These are phyloP conservation scores for Ephemerocybe angulata DNA, from an alignment of 768 basidiomycete species.

Conservation along the genomic window DNA sequence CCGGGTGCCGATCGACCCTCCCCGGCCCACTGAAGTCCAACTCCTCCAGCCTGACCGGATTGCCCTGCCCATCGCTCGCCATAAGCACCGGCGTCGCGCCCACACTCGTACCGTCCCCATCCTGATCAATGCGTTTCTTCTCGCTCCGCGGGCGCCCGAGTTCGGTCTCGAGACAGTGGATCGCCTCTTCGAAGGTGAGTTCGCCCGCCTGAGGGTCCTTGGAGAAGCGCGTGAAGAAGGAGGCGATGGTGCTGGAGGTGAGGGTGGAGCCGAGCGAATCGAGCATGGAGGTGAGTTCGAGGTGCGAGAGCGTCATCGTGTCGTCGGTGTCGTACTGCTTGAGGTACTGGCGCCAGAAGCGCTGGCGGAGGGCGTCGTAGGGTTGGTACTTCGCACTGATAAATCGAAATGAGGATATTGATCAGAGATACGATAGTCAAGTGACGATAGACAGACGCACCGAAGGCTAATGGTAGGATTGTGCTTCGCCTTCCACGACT, in stretches of 20 bases:
- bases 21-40: constrained; percentile 60
- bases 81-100: constrained; percentile 51
- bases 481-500: constrained; percentile 69
- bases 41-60: constrained; percentile 37
- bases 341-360: constrained; percentile 87
- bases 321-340: constrained; percentile 90
- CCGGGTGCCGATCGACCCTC: constrained; percentile 5
- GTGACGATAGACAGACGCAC: constrained; percentile 31
- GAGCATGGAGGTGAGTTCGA: constrained; percentile 92
- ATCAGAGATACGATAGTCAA: background rate
- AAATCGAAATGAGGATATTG: background rate
- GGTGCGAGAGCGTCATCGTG: constrained; percentile 63
- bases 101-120: constrained; percentile 44
- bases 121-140: constrained; percentile 58
- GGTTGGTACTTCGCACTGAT: constrained; percentile 92
- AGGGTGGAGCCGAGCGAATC: constrained; percentile 96
- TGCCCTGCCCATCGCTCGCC: constrained; percentile 35
- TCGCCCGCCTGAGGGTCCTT: constrained; percentile 67
- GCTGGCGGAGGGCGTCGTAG: constrained; percentile 85
- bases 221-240: constrained; percentile 72
- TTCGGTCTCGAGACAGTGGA: constrained; percentile 84
- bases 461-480: constrained; percentile 66
- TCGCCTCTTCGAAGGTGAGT: constrained; percentile 72
- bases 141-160: constrained; percentile 70
- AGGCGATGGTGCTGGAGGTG: constrained; percentile 68